phyloP scores from a whole-genome alignment of 495 filamentous ascomycete genomes.

The Bombardia bombarda region DNA sequence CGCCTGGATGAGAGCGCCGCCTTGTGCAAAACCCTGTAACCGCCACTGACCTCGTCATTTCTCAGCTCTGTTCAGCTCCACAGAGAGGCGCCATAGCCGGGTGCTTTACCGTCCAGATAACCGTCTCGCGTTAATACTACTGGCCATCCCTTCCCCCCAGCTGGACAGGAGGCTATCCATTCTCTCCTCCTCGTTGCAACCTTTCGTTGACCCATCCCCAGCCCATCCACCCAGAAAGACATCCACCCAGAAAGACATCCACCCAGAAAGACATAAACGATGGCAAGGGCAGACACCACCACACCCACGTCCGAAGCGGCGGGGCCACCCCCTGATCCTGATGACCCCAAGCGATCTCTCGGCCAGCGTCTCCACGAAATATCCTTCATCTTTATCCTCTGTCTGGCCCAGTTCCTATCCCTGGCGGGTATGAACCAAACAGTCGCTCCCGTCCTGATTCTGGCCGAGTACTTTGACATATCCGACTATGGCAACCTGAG shows the following conservation, averaged over 20 bases:
- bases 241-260: neutral
- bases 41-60: neutral
- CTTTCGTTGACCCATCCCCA: neutral
- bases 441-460: conserved; percentile 20
- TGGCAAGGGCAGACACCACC: neutral
- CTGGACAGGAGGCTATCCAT: too few species aligned
- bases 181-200: neutral
- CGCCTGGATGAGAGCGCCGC: too few species aligned
- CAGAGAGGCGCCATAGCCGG: too few species aligned
- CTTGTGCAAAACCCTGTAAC: neutral
- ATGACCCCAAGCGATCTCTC: neutral
- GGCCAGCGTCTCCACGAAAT: conserved; percentile 3
- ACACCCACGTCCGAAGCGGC: neutral
- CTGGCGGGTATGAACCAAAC: conserved; percentile 17
- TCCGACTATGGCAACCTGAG: conserved; percentile 32
- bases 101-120: too few species aligned
- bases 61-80: neutral
- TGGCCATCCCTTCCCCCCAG: neutral
- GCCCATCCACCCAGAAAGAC: neutral
- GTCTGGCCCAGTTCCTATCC: conserved; percentile 15
- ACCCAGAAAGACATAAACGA: neutral
- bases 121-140: neutral
- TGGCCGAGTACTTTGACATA: conserved; percentile 35
- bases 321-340: neutral
- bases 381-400: conserved; percentile 10